Evolutionary conservation across 2,329 filamentous ascomycete species (phyloP).

Genomic region (Xylaria multiplex): DNA sequence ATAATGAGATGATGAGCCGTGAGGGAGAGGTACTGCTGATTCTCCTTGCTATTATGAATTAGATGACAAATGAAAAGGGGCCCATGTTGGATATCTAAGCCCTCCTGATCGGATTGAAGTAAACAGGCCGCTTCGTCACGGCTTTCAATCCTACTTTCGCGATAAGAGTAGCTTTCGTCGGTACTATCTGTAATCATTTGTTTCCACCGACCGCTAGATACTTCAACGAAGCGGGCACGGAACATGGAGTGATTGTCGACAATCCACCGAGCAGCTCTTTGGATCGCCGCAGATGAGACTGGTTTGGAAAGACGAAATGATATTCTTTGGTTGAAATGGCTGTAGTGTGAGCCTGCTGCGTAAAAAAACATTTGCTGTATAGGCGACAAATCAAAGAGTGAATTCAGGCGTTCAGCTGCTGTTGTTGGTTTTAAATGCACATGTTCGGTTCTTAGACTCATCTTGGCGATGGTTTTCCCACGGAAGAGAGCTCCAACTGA

Average conservation of each 20-base stretch:
- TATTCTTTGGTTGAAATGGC: constrained; percentile 43
- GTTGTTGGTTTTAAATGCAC: no score
- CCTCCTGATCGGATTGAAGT: constrained; percentile 13
- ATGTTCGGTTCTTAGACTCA: no score
- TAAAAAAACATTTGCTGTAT: constrained; percentile 51
- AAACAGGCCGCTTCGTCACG: constrained; percentile 13
- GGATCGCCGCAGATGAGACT: not conserved
- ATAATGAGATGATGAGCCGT: constrained; percentile 30
- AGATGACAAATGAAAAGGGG: constrained; percentile 17
- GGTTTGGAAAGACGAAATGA: not conserved
- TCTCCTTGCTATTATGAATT: not conserved
- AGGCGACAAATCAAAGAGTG: no score
- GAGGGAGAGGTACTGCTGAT: constrained; percentile 8
- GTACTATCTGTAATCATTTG: constrained; percentile 5
- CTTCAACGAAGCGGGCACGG: constrained; percentile 24
- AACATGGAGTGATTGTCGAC: constrained; percentile 33
- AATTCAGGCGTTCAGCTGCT: no score
- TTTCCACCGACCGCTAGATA: constrained; percentile 9
- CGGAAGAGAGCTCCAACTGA: constrained; percentile 40
- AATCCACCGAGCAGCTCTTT: constrained; percentile 18
- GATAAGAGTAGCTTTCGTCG: no score
- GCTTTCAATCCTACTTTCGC: no score
- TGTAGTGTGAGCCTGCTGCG: constrained; percentile 46
- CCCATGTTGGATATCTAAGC: constrained; percentile 26
- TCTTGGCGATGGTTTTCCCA: no score